Evolutionary conservation across 1,284 basidiomycete species (phyloP).

Genomic region (Melampsora larici-populina): DNA sequence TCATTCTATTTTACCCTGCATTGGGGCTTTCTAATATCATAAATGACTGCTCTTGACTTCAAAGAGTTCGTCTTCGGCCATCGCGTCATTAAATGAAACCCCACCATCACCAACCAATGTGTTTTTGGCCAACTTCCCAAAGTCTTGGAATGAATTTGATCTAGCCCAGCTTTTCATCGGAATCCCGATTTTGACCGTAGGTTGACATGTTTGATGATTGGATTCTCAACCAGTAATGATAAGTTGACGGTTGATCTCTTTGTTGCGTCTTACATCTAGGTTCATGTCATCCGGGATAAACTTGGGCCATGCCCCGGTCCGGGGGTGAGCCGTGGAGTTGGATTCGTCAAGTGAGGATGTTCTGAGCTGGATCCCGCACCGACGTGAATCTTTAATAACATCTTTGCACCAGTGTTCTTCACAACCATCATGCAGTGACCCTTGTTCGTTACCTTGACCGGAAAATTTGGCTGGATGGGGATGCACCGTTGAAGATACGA

Average conservation of each 20-base stretch:
- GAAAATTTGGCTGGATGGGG: slow-evolving; percentile 31
- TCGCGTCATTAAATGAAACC: slow-evolving; percentile 19
- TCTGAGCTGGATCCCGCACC: background rate
- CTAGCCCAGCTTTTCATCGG: slow-evolving; percentile 36
- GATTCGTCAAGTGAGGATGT: slow-evolving; percentile 28
- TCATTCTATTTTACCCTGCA: no score
- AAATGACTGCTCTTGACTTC: no score
- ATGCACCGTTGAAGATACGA: slow-evolving; percentile 31
- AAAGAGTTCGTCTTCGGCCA: slow-evolving; percentile 38
- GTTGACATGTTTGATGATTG: background rate
- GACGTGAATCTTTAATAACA: background rate
- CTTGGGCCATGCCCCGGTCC: slow-evolving; percentile 9
- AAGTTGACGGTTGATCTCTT: background rate
- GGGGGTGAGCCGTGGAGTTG: slow-evolving; percentile 29
- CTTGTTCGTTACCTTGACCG: slow-evolving; percentile 24
- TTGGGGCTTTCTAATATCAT: no score
- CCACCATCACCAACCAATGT: slow-evolving; percentile 32
- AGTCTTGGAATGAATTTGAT: slow-evolving; percentile 28
- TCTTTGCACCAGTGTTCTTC: slow-evolving; percentile 13
- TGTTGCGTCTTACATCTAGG: background rate
- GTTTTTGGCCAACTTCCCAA: slow-evolving; percentile 40
- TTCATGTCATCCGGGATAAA: slow-evolving; percentile 32
- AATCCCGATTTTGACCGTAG: slow-evolving; percentile 36
- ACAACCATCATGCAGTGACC: slow-evolving; percentile 27
- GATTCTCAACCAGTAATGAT: background rate